Conservation (phyloP, 2,329 filamentous ascomycete genomes). For the Penicillium sp. region DNA sequence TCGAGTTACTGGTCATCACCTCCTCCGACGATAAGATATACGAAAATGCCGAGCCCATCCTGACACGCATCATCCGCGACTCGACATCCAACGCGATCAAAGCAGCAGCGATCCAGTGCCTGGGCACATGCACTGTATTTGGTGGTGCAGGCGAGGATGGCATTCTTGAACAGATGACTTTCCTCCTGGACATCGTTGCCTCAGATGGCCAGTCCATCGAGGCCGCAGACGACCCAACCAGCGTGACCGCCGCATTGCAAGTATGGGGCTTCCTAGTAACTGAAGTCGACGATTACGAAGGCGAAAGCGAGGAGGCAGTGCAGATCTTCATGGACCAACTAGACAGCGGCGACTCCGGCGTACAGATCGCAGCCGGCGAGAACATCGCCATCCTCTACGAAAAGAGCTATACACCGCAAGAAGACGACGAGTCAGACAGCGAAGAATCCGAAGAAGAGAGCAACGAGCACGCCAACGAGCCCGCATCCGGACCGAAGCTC, state of each 20-base stretch:
- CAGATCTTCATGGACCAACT: conserved; percentile 85
- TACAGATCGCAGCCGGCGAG: conserved; percentile 74
- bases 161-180: conserved; percentile 69
- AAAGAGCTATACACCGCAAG: conserved; percentile 60
- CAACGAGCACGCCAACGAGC: conserved; percentile 45
- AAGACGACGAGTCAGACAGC: conserved; percentile 57
- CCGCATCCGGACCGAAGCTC: conserved; percentile 40
- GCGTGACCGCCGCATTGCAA: conserved; percentile 72
- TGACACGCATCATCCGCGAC: conserved; percentile 66
- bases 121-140: conserved; percentile 71
- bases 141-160: conserved; percentile 69
- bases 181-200: conserved; percentile 72
- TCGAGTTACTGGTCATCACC: conserved; percentile 69
- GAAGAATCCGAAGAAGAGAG: conserved; percentile 35
- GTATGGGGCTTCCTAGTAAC: conserved; percentile 80
- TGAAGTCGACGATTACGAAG: conserved; percentile 70
- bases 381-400: conserved; percentile 84
- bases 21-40: conserved; percentile 65
- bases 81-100: conserved; percentile 65
- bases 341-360: conserved; percentile 67
- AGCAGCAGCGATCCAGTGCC: conserved; percentile 68
- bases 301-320: conserved; percentile 68
- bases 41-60: conserved; percentile 55
- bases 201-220: conserved; percentile 73
- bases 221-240: conserved; percentile 66